A percentile compares a stretch with the other conserved stretches of the same genome.
Conservation (phyloP, 2,329 filamentous ascomycete species). For the Leptographium wingfieldii region DNA sequence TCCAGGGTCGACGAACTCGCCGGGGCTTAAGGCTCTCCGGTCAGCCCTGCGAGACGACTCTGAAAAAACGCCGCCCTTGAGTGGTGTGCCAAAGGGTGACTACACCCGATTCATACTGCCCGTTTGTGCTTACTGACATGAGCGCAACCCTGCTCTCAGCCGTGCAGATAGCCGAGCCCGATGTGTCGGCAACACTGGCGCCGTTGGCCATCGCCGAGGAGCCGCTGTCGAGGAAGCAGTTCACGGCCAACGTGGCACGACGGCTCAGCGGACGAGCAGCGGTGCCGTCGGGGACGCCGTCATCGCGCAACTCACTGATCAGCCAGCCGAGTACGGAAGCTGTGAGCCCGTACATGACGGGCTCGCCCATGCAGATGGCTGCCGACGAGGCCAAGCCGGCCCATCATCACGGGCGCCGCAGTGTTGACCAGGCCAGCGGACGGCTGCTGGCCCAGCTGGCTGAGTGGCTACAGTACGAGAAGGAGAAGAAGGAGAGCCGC, state of each 20-base stretch:
- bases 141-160: constrained; percentile 19
- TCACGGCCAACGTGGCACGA: constrained; percentile 28
- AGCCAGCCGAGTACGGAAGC: constrained; percentile 25
- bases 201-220: constrained; percentile 21
- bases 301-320: constrained; percentile 32
- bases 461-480: constrained; percentile 76
- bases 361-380: constrained; percentile 14
- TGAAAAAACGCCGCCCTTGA: constrained; percentile 9
- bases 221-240: constrained; percentile 27
- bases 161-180: constrained; percentile 46
- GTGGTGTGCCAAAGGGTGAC: constrained; percentile 8
- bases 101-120: background rate
- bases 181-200: constrained; percentile 8
- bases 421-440: constrained; percentile 28
- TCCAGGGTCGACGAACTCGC: constrained; percentile 4
- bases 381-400: constrained; percentile 13
- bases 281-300: constrained; percentile 20
- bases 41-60: constrained; percentile 23
- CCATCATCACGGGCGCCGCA: constrained; percentile 23
- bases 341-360: constrained; percentile 14
- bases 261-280: constrained; percentile 31
- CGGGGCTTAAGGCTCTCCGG: constrained; percentile 20
- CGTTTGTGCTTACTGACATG: background rate
- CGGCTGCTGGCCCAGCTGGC: constrained; percentile 61
- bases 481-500: constrained; percentile 47